Evolutionary conservation across 75 land plant species (phyloP).

Genomic region (Cryptomeria japonica): DNA sequence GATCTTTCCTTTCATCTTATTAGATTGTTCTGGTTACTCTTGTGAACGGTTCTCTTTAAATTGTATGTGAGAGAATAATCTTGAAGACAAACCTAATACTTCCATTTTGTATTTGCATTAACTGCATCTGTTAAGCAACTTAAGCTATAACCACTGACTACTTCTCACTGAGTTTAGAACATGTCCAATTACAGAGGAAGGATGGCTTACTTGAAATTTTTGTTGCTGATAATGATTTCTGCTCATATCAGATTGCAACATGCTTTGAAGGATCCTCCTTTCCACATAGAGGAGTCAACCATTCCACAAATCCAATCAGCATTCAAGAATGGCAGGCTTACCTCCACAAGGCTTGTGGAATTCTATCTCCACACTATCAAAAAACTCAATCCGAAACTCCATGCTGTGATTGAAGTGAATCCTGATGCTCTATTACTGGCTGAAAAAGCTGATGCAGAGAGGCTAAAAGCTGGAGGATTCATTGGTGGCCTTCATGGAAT

Average conservation of each 20-base stretch:
- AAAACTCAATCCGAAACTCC: conserved; percentile 42
- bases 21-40: no score
- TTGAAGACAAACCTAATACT: no score
- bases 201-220: neutral
- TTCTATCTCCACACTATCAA: conserved; percentile 41
- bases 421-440: conserved; percentile 60
- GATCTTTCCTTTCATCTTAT: no score
- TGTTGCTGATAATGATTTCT: neutral
- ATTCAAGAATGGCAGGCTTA: conserved; percentile 5
- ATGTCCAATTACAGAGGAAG: neutral
- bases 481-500: conserved; percentile 41
- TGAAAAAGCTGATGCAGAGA: conserved; percentile 41
- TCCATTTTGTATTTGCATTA: no score
- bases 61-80: no score
- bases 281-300: conserved; percentile 3
- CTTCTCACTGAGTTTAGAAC: neutral
- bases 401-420: conserved; percentile 59
- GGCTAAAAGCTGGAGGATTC: neutral
- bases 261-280: neutral
- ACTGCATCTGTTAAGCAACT: no score
- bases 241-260: neutral
- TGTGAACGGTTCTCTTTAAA: no score
- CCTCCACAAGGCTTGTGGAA: conserved; percentile 36
- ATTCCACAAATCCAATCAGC: conserved; percentile 5
- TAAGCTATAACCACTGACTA: neutral